phyloP scores from a whole-genome alignment of 2,329 filamentous ascomycete species.

The Ophiostoma populinum region DNA sequence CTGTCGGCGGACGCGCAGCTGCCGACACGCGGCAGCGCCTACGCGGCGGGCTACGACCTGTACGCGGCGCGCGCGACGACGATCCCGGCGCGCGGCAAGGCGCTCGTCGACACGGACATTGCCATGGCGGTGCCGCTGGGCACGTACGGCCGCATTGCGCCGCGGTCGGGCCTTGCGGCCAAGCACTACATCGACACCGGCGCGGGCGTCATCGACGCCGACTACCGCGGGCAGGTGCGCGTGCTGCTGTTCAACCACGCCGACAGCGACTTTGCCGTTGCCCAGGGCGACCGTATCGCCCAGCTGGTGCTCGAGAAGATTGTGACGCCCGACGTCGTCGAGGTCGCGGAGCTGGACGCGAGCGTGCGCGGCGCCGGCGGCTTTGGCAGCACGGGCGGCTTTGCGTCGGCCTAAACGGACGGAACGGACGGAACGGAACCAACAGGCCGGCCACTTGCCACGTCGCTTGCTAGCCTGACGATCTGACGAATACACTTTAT shows the following conservation, averaged over 20 bases:
- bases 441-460: no score
- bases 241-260: constrained; percentile 88
- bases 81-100: constrained; percentile 71
- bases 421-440: neutral
- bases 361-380: constrained; percentile 82
- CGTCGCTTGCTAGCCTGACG: no score
- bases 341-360: constrained; percentile 75
- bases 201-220: constrained; percentile 91
- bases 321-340: constrained; percentile 79
- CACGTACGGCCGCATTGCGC: constrained; percentile 82
- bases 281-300: constrained; percentile 77
- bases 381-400: constrained; percentile 67
- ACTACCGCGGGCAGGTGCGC: constrained; percentile 89
- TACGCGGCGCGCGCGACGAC: constrained; percentile 61
- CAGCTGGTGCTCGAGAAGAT: constrained; percentile 92
- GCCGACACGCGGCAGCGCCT: constrained; percentile 76
- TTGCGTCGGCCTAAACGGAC: constrained; percentile 2
- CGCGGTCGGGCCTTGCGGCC: constrained; percentile 73
- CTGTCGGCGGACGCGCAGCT: constrained; percentile 62
- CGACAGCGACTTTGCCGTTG: constrained; percentile 64
- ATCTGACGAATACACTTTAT: no score
- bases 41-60: constrained; percentile 86
- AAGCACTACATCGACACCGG: constrained; percentile 96
- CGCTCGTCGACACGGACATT: constrained; percentile 76
- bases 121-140: constrained; percentile 78